Conservation (phyloP, 768 basidiomycete species). For the Phaffia tasmanica region DNA sequence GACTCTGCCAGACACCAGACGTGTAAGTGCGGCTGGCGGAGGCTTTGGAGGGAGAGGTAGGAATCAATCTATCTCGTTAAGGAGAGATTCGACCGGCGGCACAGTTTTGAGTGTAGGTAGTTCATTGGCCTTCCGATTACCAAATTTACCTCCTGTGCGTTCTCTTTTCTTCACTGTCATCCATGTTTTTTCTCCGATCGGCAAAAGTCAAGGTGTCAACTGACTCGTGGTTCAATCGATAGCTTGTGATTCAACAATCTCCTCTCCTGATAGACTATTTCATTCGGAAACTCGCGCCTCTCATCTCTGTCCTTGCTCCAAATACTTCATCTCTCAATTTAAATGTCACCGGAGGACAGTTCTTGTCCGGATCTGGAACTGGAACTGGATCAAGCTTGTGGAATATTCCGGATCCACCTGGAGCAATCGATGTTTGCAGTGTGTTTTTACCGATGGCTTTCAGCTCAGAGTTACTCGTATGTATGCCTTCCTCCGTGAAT, state of each 20-base stretch:
- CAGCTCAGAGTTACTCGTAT: constrained; percentile 18
- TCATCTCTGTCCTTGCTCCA: constrained; percentile 23
- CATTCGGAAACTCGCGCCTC: constrained; percentile 23
- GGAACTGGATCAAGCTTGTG: background rate
- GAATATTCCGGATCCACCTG: background rate
- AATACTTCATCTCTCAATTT: constrained; percentile 4
- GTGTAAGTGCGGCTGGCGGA: too few species aligned
- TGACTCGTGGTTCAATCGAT: background rate
- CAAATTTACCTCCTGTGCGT: constrained; percentile 18
- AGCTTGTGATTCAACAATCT: constrained; percentile 19
- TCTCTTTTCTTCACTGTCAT: background rate
- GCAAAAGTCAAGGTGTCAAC: background rate
- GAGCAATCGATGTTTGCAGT: constrained; percentile 16
- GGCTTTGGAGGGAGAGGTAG: too few species aligned
- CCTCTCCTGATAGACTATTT: constrained; percentile 27
- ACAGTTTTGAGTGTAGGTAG: too few species aligned
- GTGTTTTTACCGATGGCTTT: constrained; percentile 23
- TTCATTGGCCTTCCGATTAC: constrained; percentile 13
- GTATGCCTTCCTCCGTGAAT: background rate
- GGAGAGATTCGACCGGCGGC: background rate
- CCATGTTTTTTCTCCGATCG: background rate
- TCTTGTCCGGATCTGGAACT: background rate
- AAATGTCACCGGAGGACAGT: background rate
- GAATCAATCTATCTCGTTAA: background rate
- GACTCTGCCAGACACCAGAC: too few species aligned